Evolutionary conservation across 2,329 filamentous ascomycete species (phyloP), one percentile per base, ranked within the genome.

Genomic region (Stemphylium lycopersici): DNA sequence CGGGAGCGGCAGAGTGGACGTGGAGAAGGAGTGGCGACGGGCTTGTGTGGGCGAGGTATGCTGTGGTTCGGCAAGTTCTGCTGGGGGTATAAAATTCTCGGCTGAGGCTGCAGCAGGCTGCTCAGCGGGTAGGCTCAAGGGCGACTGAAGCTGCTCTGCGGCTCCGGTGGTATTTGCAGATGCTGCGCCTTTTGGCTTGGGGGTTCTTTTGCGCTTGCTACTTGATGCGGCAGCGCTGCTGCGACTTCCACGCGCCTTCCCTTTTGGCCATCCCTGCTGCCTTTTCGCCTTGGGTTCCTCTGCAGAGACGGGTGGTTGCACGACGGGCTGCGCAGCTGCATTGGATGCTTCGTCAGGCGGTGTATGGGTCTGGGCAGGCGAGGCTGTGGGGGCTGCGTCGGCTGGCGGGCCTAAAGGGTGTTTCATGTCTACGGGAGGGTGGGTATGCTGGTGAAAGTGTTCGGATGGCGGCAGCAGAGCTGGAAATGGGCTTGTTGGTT

Each of bases 231-330:
- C 70, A 41, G 46, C 15, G 20, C 71, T 67, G 24, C 58, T 66
- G 39, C 75, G 74, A 44, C 77, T 64, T 7, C 74, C 76, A 40
- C 77, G 71, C 12, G 78, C 73, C 57, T 80, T 81, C 32, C 77
- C 78, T 62, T 80, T 81, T 11, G 78, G 76, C 76, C 74, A 77
- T 11, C 77, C 76, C 55, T 78, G 73, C 51, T 72, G 66, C 51
- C 69, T 71, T 51, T 74, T 76, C 2, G 66, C 56, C 54, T 72
- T 75, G 36, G 65, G 57, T n/a, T 67, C 63, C 58, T 76, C 57
- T 44, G 49, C 11, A 10, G 52, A 44, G 29, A 31, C 51, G 26
- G 33, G 40, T 31, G 62, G 59, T 22, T 64, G 59, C 32, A 55
- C 49, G 3, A 32, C 53, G 33, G 61, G 55, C 32, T 58, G 61